Percentiles rank a stretch among this genome's conserved stretches.
Conservation (phyloP, 148 eudicot genomes). For the Chenopodium album region DNA sequence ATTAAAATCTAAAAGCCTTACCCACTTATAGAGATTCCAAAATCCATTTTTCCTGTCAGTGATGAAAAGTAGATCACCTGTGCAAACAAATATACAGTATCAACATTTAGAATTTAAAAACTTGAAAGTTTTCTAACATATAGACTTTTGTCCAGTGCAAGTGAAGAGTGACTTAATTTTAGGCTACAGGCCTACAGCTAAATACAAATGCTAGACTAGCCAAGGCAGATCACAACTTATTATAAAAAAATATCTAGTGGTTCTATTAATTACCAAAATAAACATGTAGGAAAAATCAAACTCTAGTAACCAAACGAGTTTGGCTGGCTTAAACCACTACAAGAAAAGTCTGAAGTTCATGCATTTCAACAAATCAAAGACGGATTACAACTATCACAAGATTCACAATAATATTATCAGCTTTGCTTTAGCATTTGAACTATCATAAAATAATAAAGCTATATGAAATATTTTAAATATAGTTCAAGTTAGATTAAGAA, state of each 20-base stretch:
- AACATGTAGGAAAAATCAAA: not conserved
- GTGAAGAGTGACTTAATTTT: not conserved
- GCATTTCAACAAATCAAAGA: not conserved
- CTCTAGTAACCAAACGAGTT: not conserved
- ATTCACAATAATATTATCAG: not conserved
- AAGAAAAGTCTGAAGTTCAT: not conserved
- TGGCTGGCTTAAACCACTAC: not conserved
- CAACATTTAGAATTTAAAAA: not conserved
- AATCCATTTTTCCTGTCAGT: constrained; percentile 84
- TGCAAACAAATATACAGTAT: constrained; percentile 18
- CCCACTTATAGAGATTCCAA: constrained; percentile 97
- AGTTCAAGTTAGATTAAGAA: not conserved
- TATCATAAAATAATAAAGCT: not conserved
- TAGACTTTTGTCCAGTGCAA: not conserved
- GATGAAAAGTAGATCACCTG: constrained; percentile 88
- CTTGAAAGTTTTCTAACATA: not conserved
- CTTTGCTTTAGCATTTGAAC: not conserved
- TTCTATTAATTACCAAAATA: too few relatives aligned
- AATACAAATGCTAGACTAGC: not conserved
- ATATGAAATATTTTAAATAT: not conserved
- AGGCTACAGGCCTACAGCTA: not conserved
- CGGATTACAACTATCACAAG: too few relatives aligned
- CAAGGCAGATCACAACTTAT: not conserved
- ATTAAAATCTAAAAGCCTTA: constrained; percentile 27
- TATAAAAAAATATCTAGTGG: too few relatives aligned